Evolutionary conservation across 2,329 filamentous ascomycete genomes (phyloP).

Genomic region (Pseudonectria buxi): DNA sequence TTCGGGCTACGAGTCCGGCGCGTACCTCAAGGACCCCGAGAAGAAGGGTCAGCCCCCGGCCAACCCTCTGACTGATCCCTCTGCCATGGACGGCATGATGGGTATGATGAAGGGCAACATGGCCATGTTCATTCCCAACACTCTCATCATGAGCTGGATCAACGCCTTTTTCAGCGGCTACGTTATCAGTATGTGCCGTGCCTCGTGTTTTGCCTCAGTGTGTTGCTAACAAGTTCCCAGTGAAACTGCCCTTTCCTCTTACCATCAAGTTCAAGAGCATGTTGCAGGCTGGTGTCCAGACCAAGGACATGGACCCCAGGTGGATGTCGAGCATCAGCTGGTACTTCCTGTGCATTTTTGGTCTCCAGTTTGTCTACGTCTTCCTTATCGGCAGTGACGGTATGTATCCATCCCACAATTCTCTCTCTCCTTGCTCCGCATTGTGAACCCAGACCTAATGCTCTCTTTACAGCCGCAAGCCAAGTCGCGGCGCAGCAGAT

Average conservation of each 20-base stretch:
- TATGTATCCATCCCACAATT: constrained; percentile 40
- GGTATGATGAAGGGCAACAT: constrained; percentile 99
- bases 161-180: constrained; percentile 99
- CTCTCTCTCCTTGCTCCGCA: neutral
- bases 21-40: constrained; percentile 84
- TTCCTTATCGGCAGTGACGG: constrained; percentile 93
- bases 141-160: constrained; percentile 99
- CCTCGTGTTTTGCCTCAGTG: neutral
- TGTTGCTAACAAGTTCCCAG: constrained; percentile 33
- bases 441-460: constrained; percentile 2
- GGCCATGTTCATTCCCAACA: constrained; percentile 99
- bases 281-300: constrained; percentile 94
- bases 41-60: constrained; percentile 77
- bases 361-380: constrained; percentile 92
- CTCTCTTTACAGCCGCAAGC: constrained; percentile 59
- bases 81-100: constrained; percentile 99
- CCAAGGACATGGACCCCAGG: constrained; percentile 89
- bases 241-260: constrained; percentile 95
- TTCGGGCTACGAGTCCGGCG: constrained; percentile 74
- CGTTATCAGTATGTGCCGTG: constrained; percentile 70
- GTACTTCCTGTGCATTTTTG: constrained; percentile 98
- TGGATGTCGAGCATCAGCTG: constrained; percentile 99
- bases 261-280: constrained; percentile 99
- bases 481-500: constrained; percentile 83
- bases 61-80: constrained; percentile 92